Evolutionary conservation across 2,329 filamentous ascomycete genomes (phyloP).

Genomic region (Fusarium armeniacum): DNA sequence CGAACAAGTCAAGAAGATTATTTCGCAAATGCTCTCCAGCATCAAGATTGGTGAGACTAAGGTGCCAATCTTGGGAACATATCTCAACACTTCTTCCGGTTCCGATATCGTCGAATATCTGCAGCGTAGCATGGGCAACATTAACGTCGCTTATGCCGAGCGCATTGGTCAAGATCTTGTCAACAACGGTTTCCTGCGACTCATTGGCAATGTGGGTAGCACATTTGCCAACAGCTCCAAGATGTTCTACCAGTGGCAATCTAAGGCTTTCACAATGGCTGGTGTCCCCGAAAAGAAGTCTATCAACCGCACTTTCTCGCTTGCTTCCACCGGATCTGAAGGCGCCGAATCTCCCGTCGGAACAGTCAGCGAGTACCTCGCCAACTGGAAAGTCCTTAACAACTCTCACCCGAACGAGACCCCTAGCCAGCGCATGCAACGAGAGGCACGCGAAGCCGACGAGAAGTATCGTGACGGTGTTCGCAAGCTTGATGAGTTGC

Average conservation of each 20-base stretch:
- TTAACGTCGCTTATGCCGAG: constrained; percentile 91
- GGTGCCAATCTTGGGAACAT: constrained; percentile 94
- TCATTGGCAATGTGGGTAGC: constrained; percentile 94
- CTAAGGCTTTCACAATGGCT: constrained; percentile 88
- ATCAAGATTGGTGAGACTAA: constrained; percentile 93
- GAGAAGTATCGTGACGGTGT: constrained; percentile 93
- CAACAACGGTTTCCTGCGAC: constrained; percentile 84
- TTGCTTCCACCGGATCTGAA: constrained; percentile 71
- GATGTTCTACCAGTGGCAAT: constrained; percentile 97
- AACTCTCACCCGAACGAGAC: constrained; percentile 96
- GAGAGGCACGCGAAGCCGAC: constrained; percentile 91
- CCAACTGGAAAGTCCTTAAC: constrained; percentile 88
- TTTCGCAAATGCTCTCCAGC: constrained; percentile 86
- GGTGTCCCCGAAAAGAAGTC: constrained; percentile 91
- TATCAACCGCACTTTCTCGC: constrained; percentile 80
- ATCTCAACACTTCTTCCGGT: constrained; percentile 91
- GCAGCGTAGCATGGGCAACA: constrained; percentile 86
- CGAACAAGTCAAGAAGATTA: constrained; percentile 91
- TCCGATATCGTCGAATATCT: constrained; percentile 97
- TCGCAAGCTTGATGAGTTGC: constrained; percentile 86
- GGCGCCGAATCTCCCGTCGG: constrained; percentile 81
- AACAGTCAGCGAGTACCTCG: constrained; percentile 88
- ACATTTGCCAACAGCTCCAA: constrained; percentile 97
- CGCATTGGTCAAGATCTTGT: constrained; percentile 95
- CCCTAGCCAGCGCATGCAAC: constrained; percentile 83